Evolutionary conservation across 805 yeast species (phyloP).

Genomic region (Kluyveromyces lactis): DNA sequence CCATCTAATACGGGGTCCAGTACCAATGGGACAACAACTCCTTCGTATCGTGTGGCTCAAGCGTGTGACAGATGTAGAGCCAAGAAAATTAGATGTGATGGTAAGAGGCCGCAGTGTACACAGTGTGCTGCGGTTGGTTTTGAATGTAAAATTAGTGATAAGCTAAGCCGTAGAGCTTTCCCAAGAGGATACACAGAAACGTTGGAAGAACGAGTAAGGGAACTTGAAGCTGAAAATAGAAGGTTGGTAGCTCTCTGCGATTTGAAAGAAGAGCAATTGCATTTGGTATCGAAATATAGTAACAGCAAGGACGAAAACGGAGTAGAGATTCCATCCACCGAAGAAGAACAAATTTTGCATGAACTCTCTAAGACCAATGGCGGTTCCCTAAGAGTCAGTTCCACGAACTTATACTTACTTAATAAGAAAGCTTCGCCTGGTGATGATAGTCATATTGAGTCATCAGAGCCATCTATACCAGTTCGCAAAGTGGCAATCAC

Average conservation of each 20-base stretch:
- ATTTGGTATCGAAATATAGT: conserved; percentile 16
- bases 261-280: conserved; percentile 24
- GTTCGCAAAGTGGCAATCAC: conserved; percentile 4
- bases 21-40: conserved; percentile 5
- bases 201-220: conserved; percentile 79
- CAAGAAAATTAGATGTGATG: conserved; percentile 41
- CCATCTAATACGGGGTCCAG: background rate
- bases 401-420: conserved; percentile 28
- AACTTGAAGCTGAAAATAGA: conserved; percentile 72
- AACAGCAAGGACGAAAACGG: conserved; percentile 8
- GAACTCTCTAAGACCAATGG: conserved; percentile 17
- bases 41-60: conserved; percentile 66
- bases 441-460: background rate
- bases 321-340: conserved; percentile 7
- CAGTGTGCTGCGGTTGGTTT: conserved; percentile 79
- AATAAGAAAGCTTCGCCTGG: conserved; percentile 18
- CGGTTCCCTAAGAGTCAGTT: conserved; percentile 23
- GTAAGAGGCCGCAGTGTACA: conserved; percentile 65
- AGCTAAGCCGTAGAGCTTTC: conserved; percentile 74
- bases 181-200: conserved; percentile 92
- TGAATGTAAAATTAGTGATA: conserved; percentile 83
- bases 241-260: conserved; percentile 44
- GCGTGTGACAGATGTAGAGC: conserved; percentile 83
- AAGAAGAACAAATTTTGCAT: conserved; percentile 17
- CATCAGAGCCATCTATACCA: background rate